Evolutionary conservation across 345 rosid genomes (phyloP).

Genomic region (Boechera stricta): DNA sequence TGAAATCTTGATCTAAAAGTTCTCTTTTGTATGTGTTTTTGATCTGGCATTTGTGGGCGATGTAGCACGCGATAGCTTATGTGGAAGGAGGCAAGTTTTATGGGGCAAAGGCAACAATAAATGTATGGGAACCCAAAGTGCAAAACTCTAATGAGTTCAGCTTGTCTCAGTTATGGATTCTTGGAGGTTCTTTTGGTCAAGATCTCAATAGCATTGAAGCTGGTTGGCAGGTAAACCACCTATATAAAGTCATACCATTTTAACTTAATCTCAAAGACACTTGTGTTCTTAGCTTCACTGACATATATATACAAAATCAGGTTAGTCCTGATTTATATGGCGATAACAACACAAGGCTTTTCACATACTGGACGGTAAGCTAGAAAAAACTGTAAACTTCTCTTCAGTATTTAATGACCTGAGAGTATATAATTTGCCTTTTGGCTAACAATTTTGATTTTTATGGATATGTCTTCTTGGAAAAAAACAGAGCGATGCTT

Average conservation of each 20-base stretch:
- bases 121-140: slow-evolving; percentile 78
- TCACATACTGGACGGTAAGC: slow-evolving; percentile 84
- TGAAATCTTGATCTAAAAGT: slow-evolving; percentile 9
- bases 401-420: background rate
- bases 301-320: slow-evolving; percentile 43
- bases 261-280: background rate
- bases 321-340: slow-evolving; percentile 79
- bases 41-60: slow-evolving; percentile 13
- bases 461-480: background rate
- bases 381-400: background rate
- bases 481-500: slow-evolving; percentile 64
- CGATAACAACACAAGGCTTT: slow-evolving; percentile 74
- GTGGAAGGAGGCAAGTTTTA: slow-evolving; percentile 70
- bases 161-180: slow-evolving; percentile 74
- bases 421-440: background rate
- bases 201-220: slow-evolving; percentile 81
- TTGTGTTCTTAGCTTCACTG: background rate
- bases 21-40: slow-evolving; percentile 24
- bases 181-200: slow-evolving; percentile 76
- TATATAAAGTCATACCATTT: background rate
- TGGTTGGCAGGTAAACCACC: slow-evolving; percentile 66
- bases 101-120: slow-evolving; percentile 74
- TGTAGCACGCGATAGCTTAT: slow-evolving; percentile 69
- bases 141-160: slow-evolving; percentile 72
- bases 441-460: slow-evolving; percentile 1